Conservation (phyloP, 2,329 filamentous ascomycete species). For the Epichloe gansuensis region DNA sequence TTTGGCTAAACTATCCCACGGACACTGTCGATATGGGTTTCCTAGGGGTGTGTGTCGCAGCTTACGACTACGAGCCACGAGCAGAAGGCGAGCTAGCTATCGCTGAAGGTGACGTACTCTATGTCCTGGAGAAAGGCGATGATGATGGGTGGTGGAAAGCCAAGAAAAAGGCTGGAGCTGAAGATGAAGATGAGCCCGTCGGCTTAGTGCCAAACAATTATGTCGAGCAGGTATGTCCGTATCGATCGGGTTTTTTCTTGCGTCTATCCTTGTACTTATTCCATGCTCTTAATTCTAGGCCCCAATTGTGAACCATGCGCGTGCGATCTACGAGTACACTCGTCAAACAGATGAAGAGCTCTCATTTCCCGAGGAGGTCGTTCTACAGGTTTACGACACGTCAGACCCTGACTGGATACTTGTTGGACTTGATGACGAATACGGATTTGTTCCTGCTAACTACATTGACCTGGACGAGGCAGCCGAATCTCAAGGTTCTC, state of each 20-base stretch:
- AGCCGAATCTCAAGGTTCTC: constrained; percentile 29
- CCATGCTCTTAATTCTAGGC: constrained; percentile 33
- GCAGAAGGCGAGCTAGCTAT: constrained; percentile 77
- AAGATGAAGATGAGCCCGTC: constrained; percentile 83
- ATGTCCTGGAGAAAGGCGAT: constrained; percentile 69
- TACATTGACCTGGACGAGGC: constrained; percentile 67
- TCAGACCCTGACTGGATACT: constrained; percentile 95
- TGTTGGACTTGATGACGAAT: constrained; percentile 73
- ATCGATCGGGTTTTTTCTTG: too few relatives aligned
- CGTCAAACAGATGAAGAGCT: constrained; percentile 96
- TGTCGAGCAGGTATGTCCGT: constrained; percentile 63
- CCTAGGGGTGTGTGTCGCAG: constrained; percentile 75
- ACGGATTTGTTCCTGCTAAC: constrained; percentile 89
- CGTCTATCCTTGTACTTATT: not conserved
- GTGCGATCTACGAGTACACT: constrained; percentile 95
- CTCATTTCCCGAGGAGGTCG: constrained; percentile 82
- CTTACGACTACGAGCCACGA: constrained; percentile 89
- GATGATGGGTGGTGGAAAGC: constrained; percentile 90
- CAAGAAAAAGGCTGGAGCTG: constrained; percentile 73
- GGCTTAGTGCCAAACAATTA: constrained; percentile 92
- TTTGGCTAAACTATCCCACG: not conserved
- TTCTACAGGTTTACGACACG: constrained; percentile 74
- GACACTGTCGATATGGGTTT: constrained; percentile 59
- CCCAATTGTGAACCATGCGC: constrained; percentile 56
- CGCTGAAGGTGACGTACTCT: constrained; percentile 76